Conservation (phyloP, 306 rosid species). For the Hippophae tibetana region DNA sequence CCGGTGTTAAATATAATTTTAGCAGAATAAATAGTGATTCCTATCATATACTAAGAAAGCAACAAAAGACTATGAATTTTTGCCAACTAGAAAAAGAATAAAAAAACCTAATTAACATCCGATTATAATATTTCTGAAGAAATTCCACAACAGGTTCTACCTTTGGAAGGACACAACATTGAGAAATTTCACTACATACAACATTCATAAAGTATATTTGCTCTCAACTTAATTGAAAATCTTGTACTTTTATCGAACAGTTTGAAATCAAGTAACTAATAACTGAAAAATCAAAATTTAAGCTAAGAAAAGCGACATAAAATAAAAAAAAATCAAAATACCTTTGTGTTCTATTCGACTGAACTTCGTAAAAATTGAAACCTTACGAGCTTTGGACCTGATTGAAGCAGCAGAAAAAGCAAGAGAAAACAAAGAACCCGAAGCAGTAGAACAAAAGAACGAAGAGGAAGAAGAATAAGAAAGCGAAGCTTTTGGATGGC, state of each 20-base stretch:
- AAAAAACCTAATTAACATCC: too few relatives aligned
- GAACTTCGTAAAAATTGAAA: slow-evolving; percentile 24
- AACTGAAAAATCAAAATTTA: background rate
- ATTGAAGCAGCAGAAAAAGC: slow-evolving; percentile 20
- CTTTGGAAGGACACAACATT: too few relatives aligned
- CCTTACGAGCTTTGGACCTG: slow-evolving; percentile 22
- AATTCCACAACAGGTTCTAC: too few relatives aligned
- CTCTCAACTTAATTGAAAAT: too few relatives aligned
- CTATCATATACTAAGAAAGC: too few relatives aligned
- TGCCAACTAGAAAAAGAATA: too few relatives aligned
- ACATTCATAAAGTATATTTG: too few relatives aligned
- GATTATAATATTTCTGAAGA: too few relatives aligned
- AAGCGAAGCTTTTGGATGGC: slow-evolving; percentile 17
- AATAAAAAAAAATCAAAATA: background rate
- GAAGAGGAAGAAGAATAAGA: slow-evolving; percentile 17
- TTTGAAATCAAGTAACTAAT: background rate
- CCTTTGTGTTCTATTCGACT: slow-evolving; percentile 26
- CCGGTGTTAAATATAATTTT: too few relatives aligned
- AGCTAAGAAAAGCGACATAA: background rate
- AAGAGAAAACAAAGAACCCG: slow-evolving; percentile 14
- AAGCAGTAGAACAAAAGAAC: background rate
- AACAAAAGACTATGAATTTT: too few relatives aligned
- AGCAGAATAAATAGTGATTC: too few relatives aligned
- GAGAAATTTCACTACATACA: too few relatives aligned
- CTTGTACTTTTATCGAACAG: background rate